Evolutionary conservation across 257 asterid species (phyloP).

Genomic region (Capsicum baccatum): DNA sequence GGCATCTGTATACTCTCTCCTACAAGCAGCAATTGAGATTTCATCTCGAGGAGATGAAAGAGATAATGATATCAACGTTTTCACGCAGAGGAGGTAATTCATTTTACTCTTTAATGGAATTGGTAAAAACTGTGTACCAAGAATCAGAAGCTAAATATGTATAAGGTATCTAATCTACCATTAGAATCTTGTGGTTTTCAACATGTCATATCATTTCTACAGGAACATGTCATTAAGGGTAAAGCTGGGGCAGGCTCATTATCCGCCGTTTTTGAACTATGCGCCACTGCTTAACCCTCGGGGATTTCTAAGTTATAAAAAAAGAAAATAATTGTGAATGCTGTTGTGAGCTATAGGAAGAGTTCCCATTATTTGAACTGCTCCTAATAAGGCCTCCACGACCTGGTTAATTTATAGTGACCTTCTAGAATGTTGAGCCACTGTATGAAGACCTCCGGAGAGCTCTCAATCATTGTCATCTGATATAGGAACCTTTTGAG

Average conservation of each 20-base stretch:
- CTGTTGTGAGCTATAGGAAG: background rate
- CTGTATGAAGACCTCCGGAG: constrained; percentile 15
- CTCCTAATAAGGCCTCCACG: background rate
- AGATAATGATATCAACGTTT: constrained; percentile 78
- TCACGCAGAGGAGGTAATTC: constrained; percentile 82
- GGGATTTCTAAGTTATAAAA: background rate
- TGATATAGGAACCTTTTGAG: background rate
- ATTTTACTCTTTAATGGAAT: constrained; percentile 17
- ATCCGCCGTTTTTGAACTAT: background rate
- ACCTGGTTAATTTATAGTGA: background rate
- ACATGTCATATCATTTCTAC: background rate
- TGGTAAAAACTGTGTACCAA: background rate
- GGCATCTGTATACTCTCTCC: constrained; percentile 91
- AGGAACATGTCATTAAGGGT: background rate
- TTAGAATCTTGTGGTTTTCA: constrained; percentile 21
- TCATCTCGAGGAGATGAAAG: constrained; percentile 95
- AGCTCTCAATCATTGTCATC: constrained; percentile 11
- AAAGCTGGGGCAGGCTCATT: background rate
- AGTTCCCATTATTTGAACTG: background rate
- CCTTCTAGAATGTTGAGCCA: constrained; percentile 20
- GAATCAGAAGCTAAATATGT: constrained; percentile 18
- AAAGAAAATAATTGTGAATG: background rate
- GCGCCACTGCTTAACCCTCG: background rate
- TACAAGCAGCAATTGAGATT: constrained; percentile 85
- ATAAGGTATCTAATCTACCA: constrained; percentile 4